A percentile compares a stretch with the other conserved stretches of the same genome.
phyloP scores from a whole-genome alignment of 2,329 filamentous ascomycete genomes.

The Aspergillus bombycis region DNA sequence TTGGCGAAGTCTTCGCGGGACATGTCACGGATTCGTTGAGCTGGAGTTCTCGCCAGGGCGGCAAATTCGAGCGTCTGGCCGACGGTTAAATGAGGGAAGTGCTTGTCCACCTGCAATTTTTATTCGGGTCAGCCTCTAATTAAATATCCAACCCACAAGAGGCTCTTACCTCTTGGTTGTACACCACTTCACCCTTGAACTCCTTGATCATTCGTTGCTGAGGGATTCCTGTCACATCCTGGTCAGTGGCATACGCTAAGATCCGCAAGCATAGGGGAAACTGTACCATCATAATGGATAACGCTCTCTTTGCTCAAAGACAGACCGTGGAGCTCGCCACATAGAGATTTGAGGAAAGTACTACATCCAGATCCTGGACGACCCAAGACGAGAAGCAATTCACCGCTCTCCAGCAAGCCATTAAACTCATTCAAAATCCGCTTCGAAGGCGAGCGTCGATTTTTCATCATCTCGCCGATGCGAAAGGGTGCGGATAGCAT shows the following conservation, averaged over 20 bases:
- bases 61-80: slow-evolving; percentile 78
- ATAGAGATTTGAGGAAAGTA: slow-evolving; percentile 4
- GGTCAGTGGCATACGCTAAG: not conserved
- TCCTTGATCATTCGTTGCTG: slow-evolving; percentile 36
- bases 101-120: slow-evolving; percentile 69
- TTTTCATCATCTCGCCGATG: not conserved
- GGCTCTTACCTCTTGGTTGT: slow-evolving; percentile 49
- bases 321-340: not conserved
- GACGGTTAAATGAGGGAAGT: slow-evolving; percentile 67
- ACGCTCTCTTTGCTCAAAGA: not conserved
- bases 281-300: slow-evolving; percentile 2
- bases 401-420: not conserved
- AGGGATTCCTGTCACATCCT: slow-evolving; percentile 43
- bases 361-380: slow-evolving; percentile 1
- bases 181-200: slow-evolving; percentile 42
- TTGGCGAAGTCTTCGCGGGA: slow-evolving; percentile 41
- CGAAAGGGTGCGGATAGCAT: slow-evolving; percentile 5
- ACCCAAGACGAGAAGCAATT: not conserved
- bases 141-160: not conserved
- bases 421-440: slow-evolving; percentile 15
- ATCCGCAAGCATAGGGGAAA: not conserved
- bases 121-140: not conserved
- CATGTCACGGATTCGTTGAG: slow-evolving; percentile 30
- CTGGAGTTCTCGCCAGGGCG: slow-evolving; percentile 63
- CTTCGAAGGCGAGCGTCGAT: slow-evolving; percentile 1